A percentile compares a stretch with the other conserved stretches of the same genome.
These are phyloP conservation scores for Cornus suecica DNA, from an alignment of 148 eudicot species.

Conservation along the genomic window DNA sequence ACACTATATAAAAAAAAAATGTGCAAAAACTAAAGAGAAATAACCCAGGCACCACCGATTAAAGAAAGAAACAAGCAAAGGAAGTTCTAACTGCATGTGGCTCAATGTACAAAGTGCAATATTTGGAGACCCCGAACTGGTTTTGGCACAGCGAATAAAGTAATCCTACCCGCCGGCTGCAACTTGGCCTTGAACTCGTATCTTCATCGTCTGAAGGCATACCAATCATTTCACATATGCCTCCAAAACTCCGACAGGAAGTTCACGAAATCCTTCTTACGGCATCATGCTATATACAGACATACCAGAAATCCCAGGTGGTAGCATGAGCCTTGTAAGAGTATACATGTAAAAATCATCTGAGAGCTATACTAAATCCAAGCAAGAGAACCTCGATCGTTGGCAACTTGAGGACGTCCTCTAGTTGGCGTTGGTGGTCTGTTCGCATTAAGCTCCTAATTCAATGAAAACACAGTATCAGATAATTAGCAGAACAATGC, in stretches of 20 bases:
- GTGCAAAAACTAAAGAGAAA: constrained; percentile 16
- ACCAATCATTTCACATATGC: constrained; percentile 15
- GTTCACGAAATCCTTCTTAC: constrained; percentile 34
- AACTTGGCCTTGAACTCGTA: constrained; percentile 16
- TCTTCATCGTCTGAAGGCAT: constrained; percentile 25
- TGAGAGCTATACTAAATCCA: constrained; percentile 57
- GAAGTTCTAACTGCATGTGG: constrained; percentile 21
- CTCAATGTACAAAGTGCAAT: constrained; percentile 34
- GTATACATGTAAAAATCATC: constrained; percentile 14
- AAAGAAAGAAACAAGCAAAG: background rate
- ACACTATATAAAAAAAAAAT: constrained; percentile 17
- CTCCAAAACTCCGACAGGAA: constrained; percentile 13
- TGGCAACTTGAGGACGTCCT: constrained; percentile 91
- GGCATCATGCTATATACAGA: constrained; percentile 53
- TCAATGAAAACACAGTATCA: background rate
- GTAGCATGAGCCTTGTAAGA: constrained; percentile 32
- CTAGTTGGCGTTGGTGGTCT: constrained; percentile 97
- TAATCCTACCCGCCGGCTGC: constrained; percentile 6
- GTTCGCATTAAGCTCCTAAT: constrained; percentile 91
- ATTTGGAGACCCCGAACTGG: constrained; percentile 5
- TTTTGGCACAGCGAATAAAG: constrained; percentile 1
- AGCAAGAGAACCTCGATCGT: constrained; percentile 91
- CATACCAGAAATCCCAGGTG: constrained; percentile 35
- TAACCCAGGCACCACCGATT: constrained; percentile 18
- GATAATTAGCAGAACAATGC: background rate